Evolutionary conservation across 1,284 basidiomycete species (phyloP), one percentile per base, ranked within the genome.

Genomic region (Chondrostereum purpureum): DNA sequence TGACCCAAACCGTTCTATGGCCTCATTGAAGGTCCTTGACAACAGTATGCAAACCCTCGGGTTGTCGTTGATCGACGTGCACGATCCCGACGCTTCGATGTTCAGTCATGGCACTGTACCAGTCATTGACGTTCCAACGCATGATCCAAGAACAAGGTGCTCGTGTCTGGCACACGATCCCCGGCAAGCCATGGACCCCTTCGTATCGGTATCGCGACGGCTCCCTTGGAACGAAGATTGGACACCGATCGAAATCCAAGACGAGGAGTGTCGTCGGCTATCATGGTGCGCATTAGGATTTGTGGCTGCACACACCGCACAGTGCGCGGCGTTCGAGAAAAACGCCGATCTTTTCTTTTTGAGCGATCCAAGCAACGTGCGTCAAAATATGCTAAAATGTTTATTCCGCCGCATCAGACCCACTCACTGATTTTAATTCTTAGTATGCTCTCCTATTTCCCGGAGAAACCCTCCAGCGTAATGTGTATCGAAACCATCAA

Each of bases 271-370:
- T 45, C 73, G 86, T 22, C 66, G 86, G 24, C 64, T 88, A 19
- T 84, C 80, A 55, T 89, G 86, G 86, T 73, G 75, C 49, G 75
- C 86, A 16, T 69, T 88, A 42, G 73, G 73, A 48, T 70, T 88
- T 21, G 72, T 80, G 41, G 77, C 83, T 5, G 75, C 70, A 46
- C 78, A 83, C 56, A 77, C 78, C 19, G 73, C 78, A 16, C 79
- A 81, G 53, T 81, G 80, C 54, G 75, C 78, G 21, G 79, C 79
- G 2, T 77, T 83, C 59, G 72, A 77, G 48, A 70, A 72, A 47
- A 70, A 75, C 37, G 73, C 75, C 11, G 68, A 75, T 13, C 63
- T 70, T 19, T 73, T 88, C 41, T 77, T 67, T 48, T 56, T 87
- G 39, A 72, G 72, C 14, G 73, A 86, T 51, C 75, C 83, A 27